Evolutionary conservation across 805 yeast genomes (phyloP).

Genomic region (Ogataea neopini): DNA sequence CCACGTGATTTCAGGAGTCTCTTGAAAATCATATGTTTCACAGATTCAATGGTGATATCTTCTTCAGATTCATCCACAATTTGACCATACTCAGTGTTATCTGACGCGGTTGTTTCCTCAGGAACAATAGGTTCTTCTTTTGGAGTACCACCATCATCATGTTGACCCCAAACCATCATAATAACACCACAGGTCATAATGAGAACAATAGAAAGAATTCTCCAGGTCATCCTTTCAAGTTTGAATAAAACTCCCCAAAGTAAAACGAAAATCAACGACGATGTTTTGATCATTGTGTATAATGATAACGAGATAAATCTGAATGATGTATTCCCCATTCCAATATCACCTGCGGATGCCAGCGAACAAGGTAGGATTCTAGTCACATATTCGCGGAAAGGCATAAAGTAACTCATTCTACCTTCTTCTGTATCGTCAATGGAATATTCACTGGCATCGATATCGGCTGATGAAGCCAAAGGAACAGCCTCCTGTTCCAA

Average conservation of each 20-base stretch:
- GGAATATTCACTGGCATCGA: conserved; percentile 6
- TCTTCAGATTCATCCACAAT: conserved; percentile 21
- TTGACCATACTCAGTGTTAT: conserved; percentile 19
- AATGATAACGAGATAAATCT: conserved; percentile 76
- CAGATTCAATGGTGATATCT: background rate
- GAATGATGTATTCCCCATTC: conserved; percentile 84
- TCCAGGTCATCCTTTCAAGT: conserved; percentile 71
- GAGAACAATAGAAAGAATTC: conserved; percentile 65
- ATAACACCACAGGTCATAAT: conserved; percentile 84
- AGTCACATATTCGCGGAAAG: conserved; percentile 43
- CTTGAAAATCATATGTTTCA: conserved; percentile 9
- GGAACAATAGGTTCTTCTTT: too few relatives aligned
- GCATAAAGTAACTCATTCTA: conserved; percentile 26
- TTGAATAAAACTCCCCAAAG: conserved; percentile 82
- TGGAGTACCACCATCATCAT: conserved; percentile 24
- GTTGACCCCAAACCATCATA: conserved; percentile 74
- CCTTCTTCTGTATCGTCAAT: conserved; percentile 10
- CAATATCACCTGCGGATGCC: conserved; percentile 92
- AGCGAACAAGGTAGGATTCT: conserved; percentile 80
- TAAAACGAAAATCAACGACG: conserved; percentile 84
- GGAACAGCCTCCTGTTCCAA: conserved; percentile 23
- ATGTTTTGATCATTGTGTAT: conserved; percentile 91
- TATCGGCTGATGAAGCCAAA: conserved; percentile 9
- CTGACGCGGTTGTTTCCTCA: background rate
- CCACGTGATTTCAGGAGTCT: conserved; percentile 8